Conservation (phyloP, 2,329 filamentous ascomycete species). For the Trichoderma pleuroti region DNA sequence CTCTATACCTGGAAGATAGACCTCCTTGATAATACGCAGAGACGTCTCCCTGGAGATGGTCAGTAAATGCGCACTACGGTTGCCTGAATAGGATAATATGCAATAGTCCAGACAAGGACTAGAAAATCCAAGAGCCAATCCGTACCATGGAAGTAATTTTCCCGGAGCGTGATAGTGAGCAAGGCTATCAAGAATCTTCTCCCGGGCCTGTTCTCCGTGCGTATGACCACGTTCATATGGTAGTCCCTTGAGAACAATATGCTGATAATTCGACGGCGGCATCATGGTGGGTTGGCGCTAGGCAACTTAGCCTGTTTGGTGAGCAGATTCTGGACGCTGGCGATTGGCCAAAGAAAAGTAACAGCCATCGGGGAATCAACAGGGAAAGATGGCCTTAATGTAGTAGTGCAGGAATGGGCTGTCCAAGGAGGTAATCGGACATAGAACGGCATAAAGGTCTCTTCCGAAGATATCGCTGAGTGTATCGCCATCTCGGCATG, state of each 20-base stretch:
- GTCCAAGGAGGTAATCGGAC: neutral
- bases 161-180: constrained; percentile 25
- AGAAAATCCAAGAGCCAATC: neutral
- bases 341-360: neutral
- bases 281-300: neutral
- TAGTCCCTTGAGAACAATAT: constrained; percentile 24
- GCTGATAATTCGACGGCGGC: constrained; percentile 22
- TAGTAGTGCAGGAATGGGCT: neutral
- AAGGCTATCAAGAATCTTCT: constrained; percentile 26
- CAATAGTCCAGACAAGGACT: neutral
- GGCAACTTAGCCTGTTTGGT: neutral
- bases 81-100: neutral
- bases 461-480: neutral
- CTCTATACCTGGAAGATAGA: neutral
- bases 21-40: neutral
- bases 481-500: neutral
- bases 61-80: neutral
- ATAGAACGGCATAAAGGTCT: neutral
- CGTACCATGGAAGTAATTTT: constrained; percentile 19
- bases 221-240: constrained; percentile 26
- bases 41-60: neutral
- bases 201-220: constrained; percentile 23
- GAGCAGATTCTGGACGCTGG: neutral
- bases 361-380: neutral
- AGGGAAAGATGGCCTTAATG: neutral